Evolutionary conservation across 805 yeast genomes (phyloP).

Genomic region (Isabelozyma pseudorhagii): DNA sequence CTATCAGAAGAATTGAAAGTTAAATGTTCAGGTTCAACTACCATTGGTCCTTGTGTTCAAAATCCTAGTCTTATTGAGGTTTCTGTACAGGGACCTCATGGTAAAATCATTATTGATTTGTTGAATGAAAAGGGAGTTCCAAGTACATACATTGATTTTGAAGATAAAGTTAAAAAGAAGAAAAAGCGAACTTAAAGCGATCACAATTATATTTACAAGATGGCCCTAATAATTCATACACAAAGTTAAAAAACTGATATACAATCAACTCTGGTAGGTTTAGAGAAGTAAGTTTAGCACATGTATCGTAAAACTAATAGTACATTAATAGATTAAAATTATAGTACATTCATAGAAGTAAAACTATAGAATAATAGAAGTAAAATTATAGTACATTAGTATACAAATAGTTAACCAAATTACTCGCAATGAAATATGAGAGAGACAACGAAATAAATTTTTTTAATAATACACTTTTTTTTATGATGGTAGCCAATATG

Average conservation of each 20-base stretch:
- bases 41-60: conserved; percentile 59
- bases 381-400: conserved; percentile 3
- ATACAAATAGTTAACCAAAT: conserved; percentile 1
- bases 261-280: too few relatives aligned
- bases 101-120: conserved; percentile 54
- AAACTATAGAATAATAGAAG: neutral
- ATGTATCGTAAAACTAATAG: too few relatives aligned
- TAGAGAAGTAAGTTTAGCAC: too few relatives aligned
- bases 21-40: conserved; percentile 86
- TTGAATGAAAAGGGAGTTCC: conserved; percentile 63
- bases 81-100: conserved; percentile 89
- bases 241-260: neutral
- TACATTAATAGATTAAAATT: neutral
- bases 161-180: conserved; percentile 57
- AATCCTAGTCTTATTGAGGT: conserved; percentile 63
- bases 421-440: neutral
- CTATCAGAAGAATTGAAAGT: conserved; percentile 68
- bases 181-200: conserved; percentile 18
- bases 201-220: neutral
- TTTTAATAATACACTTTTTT: too few relatives aligned
- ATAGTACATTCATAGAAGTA: neutral
- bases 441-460: neutral
- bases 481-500: neutral
- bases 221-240: neutral
- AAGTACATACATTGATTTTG: conserved; percentile 59